These are phyloP conservation scores for Colletotrichum sp. DNA, from an alignment of 2,329 filamentous ascomycete genomes.

Conservation along the genomic window DNA sequence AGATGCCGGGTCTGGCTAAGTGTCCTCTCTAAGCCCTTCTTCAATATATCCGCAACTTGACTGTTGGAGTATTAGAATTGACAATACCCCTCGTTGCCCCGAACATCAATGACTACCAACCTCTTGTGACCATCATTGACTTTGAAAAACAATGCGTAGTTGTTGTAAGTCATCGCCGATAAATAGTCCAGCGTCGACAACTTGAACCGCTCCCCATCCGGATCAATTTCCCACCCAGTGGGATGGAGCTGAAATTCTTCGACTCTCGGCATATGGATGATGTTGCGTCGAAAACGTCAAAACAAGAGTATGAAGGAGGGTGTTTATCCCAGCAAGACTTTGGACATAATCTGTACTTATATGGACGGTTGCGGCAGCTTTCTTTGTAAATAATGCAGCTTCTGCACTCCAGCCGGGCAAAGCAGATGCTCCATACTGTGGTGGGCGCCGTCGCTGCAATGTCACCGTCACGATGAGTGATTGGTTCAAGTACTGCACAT, in stretches of 20 bases:
- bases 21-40: constrained; percentile 38
- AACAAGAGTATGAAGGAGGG: neutral
- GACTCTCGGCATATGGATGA: constrained; percentile 29
- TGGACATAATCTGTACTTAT: accelerated
- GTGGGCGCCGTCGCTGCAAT: neutral
- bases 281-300: neutral
- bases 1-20: constrained; percentile 42
- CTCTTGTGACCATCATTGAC: constrained; percentile 35
- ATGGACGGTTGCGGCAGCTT: no score
- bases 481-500: neutral
- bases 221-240: constrained; percentile 39
- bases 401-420: neutral
- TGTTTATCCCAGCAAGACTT: neutral
- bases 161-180: constrained; percentile 36
- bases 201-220: constrained; percentile 39
- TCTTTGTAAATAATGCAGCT: no score
- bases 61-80: neutral
- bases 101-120: no score
- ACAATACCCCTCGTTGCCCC: accelerated
- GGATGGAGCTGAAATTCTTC: constrained; percentile 35
- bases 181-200: constrained; percentile 43
- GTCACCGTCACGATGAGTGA: accelerated
- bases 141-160: constrained; percentile 44
- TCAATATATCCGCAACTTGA: constrained; percentile 29
- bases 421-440: accelerated